Evolutionary conservation across 2,329 filamentous ascomycete species (phyloP), one percentile per base, ranked within the genome.

Genomic region (Mollisiaceae sp.): DNA sequence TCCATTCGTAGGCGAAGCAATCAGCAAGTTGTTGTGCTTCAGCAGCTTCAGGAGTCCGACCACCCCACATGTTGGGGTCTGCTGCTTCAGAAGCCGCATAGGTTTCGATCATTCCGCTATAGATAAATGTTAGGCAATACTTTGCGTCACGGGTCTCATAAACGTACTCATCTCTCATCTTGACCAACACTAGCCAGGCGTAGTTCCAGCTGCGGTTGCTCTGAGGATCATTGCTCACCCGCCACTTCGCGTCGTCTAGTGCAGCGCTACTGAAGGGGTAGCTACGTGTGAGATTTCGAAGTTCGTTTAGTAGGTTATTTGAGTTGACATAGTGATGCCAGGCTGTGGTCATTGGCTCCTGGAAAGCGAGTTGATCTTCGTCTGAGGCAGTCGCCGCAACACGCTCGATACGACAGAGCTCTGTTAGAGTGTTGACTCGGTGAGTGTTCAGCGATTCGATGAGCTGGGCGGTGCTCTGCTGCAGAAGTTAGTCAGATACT

Each of bases 201-300:
- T 90, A 81, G 74, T 93, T 93, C 90, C 91, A 93, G 74, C 89
- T 92, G 27, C 87, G 83, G 71, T 87, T 88, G 69, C 87, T 90
- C 20, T 83, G 79, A 0, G 89, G 88, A 68, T 92, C 90, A 35
- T 79, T 80, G 62, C 84, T 81, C 2, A 93, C 90, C 24, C 88
- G 81, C 63, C 79, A 77, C 72, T 89, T 88, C 0, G 90, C 90
- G 72, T 91, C 89, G 59, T 85, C 82, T 1, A 92, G 75, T 39
- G 89, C 82, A 58, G 88, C 86, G 14, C 84, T 86, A 69, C 85
- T 86, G 75, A 92, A 88, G 0, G 90, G 89, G 71, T 90, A 92
- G 71, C 85, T 86, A 18, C 81, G 82, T 1, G 89, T 92, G 27
- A 92, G 78, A 27, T 86, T 86, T 22, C 89, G 82, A n/a, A 93